These are phyloP conservation scores for Mrakia blollopis DNA, from an alignment of 768 basidiomycete genomes.

Conservation along the genomic window DNA sequence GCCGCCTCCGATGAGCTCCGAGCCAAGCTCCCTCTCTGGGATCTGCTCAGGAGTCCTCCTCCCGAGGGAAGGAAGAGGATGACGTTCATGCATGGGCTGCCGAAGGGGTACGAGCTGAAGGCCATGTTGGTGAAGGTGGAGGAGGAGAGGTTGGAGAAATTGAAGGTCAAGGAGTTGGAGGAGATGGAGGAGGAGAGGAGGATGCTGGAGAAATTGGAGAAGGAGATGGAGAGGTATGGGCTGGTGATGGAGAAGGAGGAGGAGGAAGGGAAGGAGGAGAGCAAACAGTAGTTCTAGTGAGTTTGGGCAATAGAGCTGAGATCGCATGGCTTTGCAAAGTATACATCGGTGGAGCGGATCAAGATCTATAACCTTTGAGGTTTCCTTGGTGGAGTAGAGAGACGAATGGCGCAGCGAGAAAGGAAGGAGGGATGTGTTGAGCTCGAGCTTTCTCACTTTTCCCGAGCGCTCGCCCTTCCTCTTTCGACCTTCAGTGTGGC, in stretches of 20 bases:
- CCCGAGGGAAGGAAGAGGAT: neutral
- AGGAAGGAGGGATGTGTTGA: too few relatives aligned
- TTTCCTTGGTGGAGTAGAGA: too few relatives aligned
- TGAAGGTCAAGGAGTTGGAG: neutral
- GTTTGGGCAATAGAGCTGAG: neutral
- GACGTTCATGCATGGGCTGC: neutral
- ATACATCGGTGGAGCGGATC: too few relatives aligned
- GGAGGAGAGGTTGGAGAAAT: neutral
- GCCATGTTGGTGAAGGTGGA: neutral
- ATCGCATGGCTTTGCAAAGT: neutral
- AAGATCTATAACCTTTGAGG: too few relatives aligned
- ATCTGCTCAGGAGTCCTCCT: neutral
- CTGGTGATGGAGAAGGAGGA: neutral
- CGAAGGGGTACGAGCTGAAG: slow-evolving; percentile 1
- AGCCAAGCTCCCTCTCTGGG: neutral
- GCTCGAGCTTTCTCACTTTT: too few relatives aligned
- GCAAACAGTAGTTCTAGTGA: neutral
- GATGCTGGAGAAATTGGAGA: neutral
- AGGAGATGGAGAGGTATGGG: neutral
- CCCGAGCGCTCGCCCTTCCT: too few relatives aligned
- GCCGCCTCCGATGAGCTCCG: neutral
- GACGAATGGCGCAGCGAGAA: too few relatives aligned
- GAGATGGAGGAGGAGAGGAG: neutral
- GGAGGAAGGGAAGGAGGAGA: neutral
- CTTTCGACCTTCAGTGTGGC: too few relatives aligned